Base-by-base conservation (phyloP, 306 rosid genomes). In the Quercus ilex region DNA sequence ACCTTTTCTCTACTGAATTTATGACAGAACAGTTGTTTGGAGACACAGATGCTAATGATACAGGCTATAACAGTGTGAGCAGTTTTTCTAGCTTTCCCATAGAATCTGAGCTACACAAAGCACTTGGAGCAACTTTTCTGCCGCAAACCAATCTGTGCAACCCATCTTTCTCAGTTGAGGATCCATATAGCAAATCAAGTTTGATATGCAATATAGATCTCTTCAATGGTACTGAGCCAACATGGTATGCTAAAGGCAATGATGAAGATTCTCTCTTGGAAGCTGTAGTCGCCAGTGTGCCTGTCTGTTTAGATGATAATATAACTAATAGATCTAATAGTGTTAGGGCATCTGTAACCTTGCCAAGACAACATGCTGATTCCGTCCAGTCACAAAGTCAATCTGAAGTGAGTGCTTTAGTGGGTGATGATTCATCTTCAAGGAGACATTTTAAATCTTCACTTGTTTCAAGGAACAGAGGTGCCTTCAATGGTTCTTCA, bases 31-130 rank as follows among this genome's bases (percentile, higher is more conserved):
- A 76, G 75, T 81, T 67, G 60, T 64, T 86, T 72, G 89, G 74
- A 80, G 80, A 80, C 41, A 77, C 49, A 74, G 74, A 59, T 68
- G 77, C 67, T 20, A n/a, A 71, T 72, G 76, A 70, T 69, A 64
- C 75, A 63, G 72, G 38, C 71, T 35, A 43, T 65, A 70, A 69
- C 71, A 77, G 53, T 65, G 57, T 52, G 74, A 74, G 78, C n/a
- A 80, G 71, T 80, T 78, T 78, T 71, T 80, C 79, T 71, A 77
- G 77, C 67, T 85, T 88, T 79, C 90, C 91, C 10, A 73, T 83
- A 5, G 90, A 80, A 67, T 78, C 81, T 76, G 97, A 88, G 81
- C 89, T 90, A 81, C 89, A 86, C 79, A 76, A 82, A 85, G 91
- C 88, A 76, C 87, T 89, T 81, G 94, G 87, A 56, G 78, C 89